These are phyloP conservation scores for Caryopteris hybrid DNA, from an alignment of 305 asterid genomes.

Conservation along the genomic window DNA sequence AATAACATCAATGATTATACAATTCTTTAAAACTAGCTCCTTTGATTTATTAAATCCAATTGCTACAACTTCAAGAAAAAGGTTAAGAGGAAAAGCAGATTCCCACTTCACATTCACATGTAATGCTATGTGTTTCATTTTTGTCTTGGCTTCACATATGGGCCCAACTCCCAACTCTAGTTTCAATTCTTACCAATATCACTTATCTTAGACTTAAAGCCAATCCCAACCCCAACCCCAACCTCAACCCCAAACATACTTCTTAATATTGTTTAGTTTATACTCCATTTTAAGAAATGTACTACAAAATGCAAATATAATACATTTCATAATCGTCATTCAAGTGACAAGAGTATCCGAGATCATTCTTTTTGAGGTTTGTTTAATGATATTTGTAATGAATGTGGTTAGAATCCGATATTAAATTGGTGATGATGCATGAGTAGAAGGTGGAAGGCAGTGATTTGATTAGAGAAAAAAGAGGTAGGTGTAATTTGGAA, in stretches of 20 bases:
- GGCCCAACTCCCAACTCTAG: constrained; percentile 42
- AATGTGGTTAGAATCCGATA: constrained; percentile 1
- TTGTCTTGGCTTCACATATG: constrained; percentile 38
- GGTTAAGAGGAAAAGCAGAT: constrained; percentile 35
- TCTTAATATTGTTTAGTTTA: no score
- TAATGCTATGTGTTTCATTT: constrained; percentile 21
- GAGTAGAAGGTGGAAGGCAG: constrained; percentile 15
- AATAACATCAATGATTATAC: constrained; percentile 13
- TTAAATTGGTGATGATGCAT: not conserved
- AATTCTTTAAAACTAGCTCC: not conserved
- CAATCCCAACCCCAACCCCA: no score
- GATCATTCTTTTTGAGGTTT: no score
- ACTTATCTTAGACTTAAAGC: no score
- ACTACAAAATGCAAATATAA: no score
- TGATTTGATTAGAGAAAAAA: constrained; percentile 15
- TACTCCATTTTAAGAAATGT: no score
- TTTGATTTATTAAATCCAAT: no score
- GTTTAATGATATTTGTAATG: no score
- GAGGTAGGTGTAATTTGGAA: constrained; percentile 11
- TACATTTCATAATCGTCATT: no score
- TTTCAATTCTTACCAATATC: no score
- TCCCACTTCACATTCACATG: constrained; percentile 55
- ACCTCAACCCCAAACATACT: no score
- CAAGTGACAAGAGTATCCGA: no score
- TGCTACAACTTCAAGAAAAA: constrained; percentile 41